phyloP scores from a whole-genome alignment of 2,329 filamentous ascomycete species.

The Fusarium goolgardi region DNA sequence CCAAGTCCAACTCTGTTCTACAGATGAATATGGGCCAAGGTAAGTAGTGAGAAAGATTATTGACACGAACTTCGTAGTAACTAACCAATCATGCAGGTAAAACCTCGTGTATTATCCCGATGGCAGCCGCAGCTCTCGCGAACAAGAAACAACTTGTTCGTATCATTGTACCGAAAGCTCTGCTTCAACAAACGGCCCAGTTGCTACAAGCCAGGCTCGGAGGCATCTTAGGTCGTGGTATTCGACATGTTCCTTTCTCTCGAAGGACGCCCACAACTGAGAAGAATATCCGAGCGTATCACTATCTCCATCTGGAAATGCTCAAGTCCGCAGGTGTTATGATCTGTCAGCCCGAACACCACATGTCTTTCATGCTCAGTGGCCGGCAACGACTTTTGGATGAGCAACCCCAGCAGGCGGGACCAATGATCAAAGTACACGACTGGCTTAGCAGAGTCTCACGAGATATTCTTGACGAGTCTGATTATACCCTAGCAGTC shows the following conservation, averaged over 20 bases:
- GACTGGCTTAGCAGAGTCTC: constrained; percentile 61
- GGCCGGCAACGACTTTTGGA: constrained; percentile 68
- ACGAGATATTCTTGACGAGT: constrained; percentile 75
- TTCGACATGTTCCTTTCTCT: constrained; percentile 70
- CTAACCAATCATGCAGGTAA: constrained; percentile 57
- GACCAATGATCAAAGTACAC: constrained; percentile 64
- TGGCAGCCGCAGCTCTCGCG: constrained; percentile 60
- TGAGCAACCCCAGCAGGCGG: constrained; percentile 56
- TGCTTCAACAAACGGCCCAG: constrained; percentile 68
- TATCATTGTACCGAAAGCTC: constrained; percentile 67
- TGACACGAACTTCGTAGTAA: neutral
- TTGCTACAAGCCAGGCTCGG: constrained; percentile 66
- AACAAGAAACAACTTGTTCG: constrained; percentile 61
- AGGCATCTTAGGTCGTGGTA: constrained; percentile 62
- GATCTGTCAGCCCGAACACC: constrained; percentile 70
- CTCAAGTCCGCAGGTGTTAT: constrained; percentile 62
- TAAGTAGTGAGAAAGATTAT: constrained; percentile 25
- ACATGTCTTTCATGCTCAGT: constrained; percentile 73
- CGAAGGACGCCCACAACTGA: constrained; percentile 55
- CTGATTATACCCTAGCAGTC: constrained; percentile 66
- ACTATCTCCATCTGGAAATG: constrained; percentile 55
- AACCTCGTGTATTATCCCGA: constrained; percentile 67
- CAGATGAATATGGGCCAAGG: constrained; percentile 77
- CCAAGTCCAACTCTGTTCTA: constrained; percentile 66
- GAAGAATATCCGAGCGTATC: constrained; percentile 49